Conservation (phyloP, 371 early-diverging fungal genomes). For the Circinella minor region DNA sequence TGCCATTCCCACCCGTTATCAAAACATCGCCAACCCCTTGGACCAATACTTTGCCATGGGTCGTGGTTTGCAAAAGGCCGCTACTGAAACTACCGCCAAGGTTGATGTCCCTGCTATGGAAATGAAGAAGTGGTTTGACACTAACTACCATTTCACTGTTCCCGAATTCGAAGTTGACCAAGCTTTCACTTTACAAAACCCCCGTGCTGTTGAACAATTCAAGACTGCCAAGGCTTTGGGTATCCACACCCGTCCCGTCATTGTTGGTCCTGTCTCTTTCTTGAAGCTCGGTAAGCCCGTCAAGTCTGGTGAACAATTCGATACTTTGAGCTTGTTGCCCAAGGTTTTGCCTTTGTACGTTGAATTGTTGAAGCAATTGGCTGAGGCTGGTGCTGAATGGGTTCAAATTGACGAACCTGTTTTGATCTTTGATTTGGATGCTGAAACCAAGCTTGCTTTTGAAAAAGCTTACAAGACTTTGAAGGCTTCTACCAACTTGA, state of each 20-base stretch:
- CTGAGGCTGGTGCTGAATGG: conserved; percentile 89
- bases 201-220: conserved; percentile 87
- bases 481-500: conserved; percentile 61
- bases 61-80: conserved; percentile 87
- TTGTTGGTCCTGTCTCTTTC: conserved; percentile 93
- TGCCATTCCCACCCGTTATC: conserved; percentile 80
- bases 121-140: conserved; percentile 98
- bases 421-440: conserved; percentile 77
- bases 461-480: conserved; percentile 72
- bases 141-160: conserved; percentile 94
- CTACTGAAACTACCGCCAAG: conserved; percentile 62
- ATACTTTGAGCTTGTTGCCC: conserved; percentile 75
- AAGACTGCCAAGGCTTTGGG: conserved; percentile 92
- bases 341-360: conserved; percentile 81
- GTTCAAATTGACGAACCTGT: conserved; percentile 94
- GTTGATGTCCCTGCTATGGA: conserved; percentile 94
- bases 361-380: conserved; percentile 76
- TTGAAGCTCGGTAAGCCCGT: conserved; percentile 84
- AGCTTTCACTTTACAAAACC: conserved; percentile 70
- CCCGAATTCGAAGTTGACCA: conserved; percentile 85
- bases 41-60: conserved; percentile 97
- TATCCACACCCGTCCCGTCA: conserved; percentile 88
- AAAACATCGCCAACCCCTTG: conserved; percentile 62
- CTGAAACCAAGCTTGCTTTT: conserved; percentile 50
- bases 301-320: conserved; percentile 66